Evolutionary conservation across 106 monocot genomes (phyloP), one percentile per base, ranked within the genome.

Genomic region (Agapanthus africanus): DNA sequence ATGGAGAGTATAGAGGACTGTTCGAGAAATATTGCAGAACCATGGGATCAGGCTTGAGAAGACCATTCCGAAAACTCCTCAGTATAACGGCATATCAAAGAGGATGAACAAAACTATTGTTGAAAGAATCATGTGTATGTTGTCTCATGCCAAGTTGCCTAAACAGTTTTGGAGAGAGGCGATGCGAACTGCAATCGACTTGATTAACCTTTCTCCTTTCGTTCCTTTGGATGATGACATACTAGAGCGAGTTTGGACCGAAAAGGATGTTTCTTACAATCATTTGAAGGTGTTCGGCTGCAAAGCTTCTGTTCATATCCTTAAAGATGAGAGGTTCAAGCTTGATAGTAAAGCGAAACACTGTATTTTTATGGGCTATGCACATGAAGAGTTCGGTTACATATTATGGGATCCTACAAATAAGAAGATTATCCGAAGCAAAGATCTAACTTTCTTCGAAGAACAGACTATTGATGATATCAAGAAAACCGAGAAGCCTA

Each of bases 311-410:
- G 6, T 65, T 40, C 18, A 40, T 1, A 40, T 65, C 23, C 8
- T n/a, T 1, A 65, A 22, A 40, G 39, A 65, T 38, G 19, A 22
- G 39, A 6, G 40, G 22, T 37, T 37, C 8, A 65, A 40, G 18
- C 40, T 65, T 38, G 65, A 21, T 40, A 11, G 21, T 19, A 65
- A 65, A n/a, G 8, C 39, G 0, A 40, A 65, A 23, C 4, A 26
- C 0, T 65, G 65, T 40, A 65, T 65, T 18, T 65, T 21, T 6
- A 23, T 65, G 4, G 40, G 39, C 38, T 65, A 40, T 38, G 23
- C 65, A 65, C n/a, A 40, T 38, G 65, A 65, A 19, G 36, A 65
- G 65, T 65, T 65, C 22, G 37, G n/a, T 26, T 38, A 65, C 13
- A 37, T 4, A 26, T 38, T 21, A 13, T 39, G 65, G 37, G 4